These are phyloP conservation scores for Phytophthora melonis DNA, from an alignment of 352 stramenopile species.

Conservation along the genomic window DNA sequence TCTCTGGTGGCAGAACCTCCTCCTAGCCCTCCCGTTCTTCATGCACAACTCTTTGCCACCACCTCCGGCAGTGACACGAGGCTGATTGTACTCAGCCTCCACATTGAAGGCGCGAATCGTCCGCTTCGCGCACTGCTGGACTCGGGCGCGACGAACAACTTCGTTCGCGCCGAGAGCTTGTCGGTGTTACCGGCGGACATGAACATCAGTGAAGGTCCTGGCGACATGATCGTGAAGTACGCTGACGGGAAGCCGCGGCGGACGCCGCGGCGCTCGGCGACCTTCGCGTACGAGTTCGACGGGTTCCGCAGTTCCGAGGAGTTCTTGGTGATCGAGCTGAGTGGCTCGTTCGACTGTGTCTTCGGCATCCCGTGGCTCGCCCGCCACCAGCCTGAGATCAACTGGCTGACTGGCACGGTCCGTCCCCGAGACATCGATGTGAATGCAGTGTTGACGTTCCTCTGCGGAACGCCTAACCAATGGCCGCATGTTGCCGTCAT, in stretches of 20 bases:
- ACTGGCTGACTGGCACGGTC: slow-evolving; percentile 28
- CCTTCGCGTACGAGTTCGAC: slow-evolving; percentile 30
- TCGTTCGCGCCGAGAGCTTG: slow-evolving; percentile 26
- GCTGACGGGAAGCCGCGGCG: slow-evolving; percentile 26
- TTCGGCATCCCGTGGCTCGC: slow-evolving; percentile 41
- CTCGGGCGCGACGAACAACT: slow-evolving; percentile 37
- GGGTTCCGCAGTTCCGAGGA: slow-evolving; percentile 24
- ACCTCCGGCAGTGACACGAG: slow-evolving; percentile 19
- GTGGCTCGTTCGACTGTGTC: slow-evolving; percentile 38
- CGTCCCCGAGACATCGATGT: slow-evolving; percentile 23
- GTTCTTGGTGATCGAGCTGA: slow-evolving; percentile 46
- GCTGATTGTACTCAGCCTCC: slow-evolving; percentile 28
- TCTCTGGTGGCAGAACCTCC: too few relatives aligned
- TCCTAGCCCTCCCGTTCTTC: too few relatives aligned
- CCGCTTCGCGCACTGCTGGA: slow-evolving; percentile 28
- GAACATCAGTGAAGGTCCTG: slow-evolving; percentile 8
- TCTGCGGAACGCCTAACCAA: slow-evolving; percentile 1
- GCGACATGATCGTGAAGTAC: slow-evolving; percentile 27
- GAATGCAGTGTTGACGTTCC: slow-evolving; percentile 18
- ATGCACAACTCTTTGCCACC: slow-evolving; percentile 25
- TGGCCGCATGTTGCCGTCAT: slow-evolving; percentile 7
- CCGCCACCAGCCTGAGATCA: slow-evolving; percentile 35
- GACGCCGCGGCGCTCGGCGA: slow-evolving; percentile 9
- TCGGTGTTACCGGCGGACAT: slow-evolving; percentile 23
- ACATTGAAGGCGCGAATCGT: slow-evolving; percentile 16